Conservation (phyloP, 2,329 filamentous ascomycete genomes). For the Acrocalymma vagum region DNA sequence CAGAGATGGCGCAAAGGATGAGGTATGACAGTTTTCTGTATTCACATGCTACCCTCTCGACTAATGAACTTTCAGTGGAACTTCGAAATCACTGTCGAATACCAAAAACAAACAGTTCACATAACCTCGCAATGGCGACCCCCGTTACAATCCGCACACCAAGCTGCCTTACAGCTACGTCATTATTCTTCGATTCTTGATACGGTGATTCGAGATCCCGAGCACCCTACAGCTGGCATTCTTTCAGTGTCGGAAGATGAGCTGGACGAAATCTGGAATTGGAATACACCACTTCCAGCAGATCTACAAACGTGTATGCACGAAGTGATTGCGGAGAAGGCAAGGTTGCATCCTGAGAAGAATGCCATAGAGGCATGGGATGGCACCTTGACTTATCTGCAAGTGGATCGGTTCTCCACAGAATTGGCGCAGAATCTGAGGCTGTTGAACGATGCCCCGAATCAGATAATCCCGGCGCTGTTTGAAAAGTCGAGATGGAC, state of each 20-base stretch:
- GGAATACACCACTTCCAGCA: slow-evolving; percentile 57
- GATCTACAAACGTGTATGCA: slow-evolving; percentile 57
- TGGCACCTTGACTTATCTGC: slow-evolving; percentile 42
- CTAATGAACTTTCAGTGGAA: slow-evolving; percentile 33
- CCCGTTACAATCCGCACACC: slow-evolving; percentile 53
- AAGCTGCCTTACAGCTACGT: slow-evolving; percentile 53
- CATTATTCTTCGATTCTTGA: slow-evolving; percentile 48
- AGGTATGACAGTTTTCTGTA: slow-evolving; percentile 23
- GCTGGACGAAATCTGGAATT: slow-evolving; percentile 56
- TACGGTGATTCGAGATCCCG: slow-evolving; percentile 43
- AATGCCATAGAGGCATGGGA: slow-evolving; percentile 50
- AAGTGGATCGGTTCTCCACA: slow-evolving; percentile 44
- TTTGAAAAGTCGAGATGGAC: slow-evolving; percentile 53
- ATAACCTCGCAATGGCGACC: slow-evolving; percentile 54
- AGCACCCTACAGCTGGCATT: slow-evolving; percentile 23
- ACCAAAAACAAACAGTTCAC: slow-evolving; percentile 36
- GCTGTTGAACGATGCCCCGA: slow-evolving; percentile 30
- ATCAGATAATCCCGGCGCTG: slow-evolving; percentile 46
- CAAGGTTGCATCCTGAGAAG: slow-evolving; percentile 42
- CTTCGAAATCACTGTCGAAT: slow-evolving; percentile 32
- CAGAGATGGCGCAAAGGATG: slow-evolving; percentile 38
- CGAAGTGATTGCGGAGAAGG: slow-evolving; percentile 54
- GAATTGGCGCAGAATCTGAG: slow-evolving; percentile 36
- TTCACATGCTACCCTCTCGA: background rate
- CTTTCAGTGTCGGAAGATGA: slow-evolving; percentile 44